These are phyloP conservation scores for Cucumis cinereus DNA, from an alignment of 306 rosid genomes.

Conservation along the genomic window DNA sequence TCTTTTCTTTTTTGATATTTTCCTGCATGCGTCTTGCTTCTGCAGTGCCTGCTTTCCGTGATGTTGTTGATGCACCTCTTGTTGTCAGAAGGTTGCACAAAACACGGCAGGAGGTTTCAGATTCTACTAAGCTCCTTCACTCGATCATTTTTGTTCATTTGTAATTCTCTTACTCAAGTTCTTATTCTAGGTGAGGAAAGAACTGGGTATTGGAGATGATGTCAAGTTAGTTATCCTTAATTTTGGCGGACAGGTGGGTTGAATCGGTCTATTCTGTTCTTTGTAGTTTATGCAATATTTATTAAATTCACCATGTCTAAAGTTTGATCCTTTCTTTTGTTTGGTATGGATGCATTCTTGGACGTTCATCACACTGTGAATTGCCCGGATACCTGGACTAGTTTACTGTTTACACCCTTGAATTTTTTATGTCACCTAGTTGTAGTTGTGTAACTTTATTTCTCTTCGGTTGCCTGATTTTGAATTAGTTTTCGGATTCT, in stretches of 20 bases:
- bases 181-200: conserved; percentile 67
- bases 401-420: neutral
- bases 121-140: conserved; percentile 9
- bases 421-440: neutral
- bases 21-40: neutral
- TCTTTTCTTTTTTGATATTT: neutral
- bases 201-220: conserved; percentile 49
- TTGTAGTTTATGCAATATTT: neutral
- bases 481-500: neutral
- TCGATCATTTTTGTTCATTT: conserved; percentile 3
- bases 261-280: neutral
- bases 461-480: neutral
- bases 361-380: neutral
- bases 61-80: conserved; percentile 80
- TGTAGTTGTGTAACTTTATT: neutral
- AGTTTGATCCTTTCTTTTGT: neutral
- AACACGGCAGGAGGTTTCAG: conserved; percentile 74
- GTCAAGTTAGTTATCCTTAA: conserved; percentile 81
- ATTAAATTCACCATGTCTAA: neutral
- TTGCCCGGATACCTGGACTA: neutral
- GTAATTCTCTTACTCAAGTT: conserved; percentile 4
- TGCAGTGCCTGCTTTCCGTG: conserved; percentile 95
- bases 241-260: conserved; percentile 90
- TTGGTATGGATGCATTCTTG: neutral
- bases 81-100: conserved; percentile 88